Percentiles rank a stretch among this genome's conserved stretches.
Evolutionary conservation across 1,139 yeast genomes (phyloP).

Genomic region (Zygosaccharomyces pseudobailii): DNA sequence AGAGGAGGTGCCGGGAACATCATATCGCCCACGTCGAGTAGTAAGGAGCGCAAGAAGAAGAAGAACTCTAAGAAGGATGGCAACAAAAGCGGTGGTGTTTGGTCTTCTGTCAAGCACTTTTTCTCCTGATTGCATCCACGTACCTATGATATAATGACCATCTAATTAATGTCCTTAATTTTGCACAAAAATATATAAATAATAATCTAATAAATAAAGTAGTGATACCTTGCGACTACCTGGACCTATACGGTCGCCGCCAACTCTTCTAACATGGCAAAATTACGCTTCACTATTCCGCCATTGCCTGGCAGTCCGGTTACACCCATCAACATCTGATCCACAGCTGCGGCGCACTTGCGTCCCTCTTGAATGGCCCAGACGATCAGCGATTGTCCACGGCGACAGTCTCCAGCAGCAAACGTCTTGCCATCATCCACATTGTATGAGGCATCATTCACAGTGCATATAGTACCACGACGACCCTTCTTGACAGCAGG

Average conservation of each 20-base stretch:
- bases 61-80: background rate
- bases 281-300: conserved; percentile 79
- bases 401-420: conserved; percentile 98
- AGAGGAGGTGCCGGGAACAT: conserved; percentile 42
- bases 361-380: conserved; percentile 99
- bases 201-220: conserved; percentile 4
- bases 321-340: conserved; percentile 67
- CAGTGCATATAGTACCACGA: conserved; percentile 81
- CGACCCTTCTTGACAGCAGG: conserved; percentile 68
- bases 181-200: conserved; percentile 4
- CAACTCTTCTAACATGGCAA: conserved; percentile 64
- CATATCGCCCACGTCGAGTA: conserved; percentile 35
- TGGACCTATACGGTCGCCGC: conserved; percentile 44
- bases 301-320: conserved; percentile 92
- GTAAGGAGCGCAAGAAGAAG: conserved; percentile 13
- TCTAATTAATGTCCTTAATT: conserved; percentile 3
- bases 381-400: conserved; percentile 96
- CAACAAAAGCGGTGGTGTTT: conserved; percentile 6
- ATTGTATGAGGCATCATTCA: conserved; percentile 63
- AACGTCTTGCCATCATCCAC: conserved; percentile 67
- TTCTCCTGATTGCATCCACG: conserved; percentile 10
- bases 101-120: conserved; percentile 8
- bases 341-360: conserved; percentile 96
- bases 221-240: background rate
- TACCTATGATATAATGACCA: background rate